A percentile compares a stretch with the other conserved stretches of the same genome.
Evolutionary conservation across 2,329 filamentous ascomycete species (phyloP).

Genomic region (Leptographium lundbergii): DNA sequence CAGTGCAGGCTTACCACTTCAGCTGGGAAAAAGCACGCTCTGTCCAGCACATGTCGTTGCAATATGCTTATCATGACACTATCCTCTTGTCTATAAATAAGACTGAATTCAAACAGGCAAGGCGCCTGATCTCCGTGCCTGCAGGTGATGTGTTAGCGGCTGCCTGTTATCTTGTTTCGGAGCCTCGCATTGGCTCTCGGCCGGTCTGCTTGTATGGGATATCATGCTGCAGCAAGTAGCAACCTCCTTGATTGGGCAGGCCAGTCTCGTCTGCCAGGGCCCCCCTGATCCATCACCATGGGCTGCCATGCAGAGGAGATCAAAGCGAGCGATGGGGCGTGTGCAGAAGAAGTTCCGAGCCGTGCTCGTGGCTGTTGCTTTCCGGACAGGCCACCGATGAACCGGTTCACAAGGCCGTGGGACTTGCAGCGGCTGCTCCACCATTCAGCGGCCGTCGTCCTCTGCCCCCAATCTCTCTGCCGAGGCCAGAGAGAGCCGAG

Average conservation of each 20-base stretch:
- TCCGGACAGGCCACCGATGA: neutral
- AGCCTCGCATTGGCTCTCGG: neutral
- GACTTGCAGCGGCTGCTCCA: neutral
- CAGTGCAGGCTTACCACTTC: neutral
- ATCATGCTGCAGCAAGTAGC: no score
- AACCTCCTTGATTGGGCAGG: no score
- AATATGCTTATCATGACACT: neutral
- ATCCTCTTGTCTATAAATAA: neutral
- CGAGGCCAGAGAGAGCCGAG: no score
- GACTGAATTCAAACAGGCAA: neutral
- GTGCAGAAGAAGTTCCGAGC: no score
- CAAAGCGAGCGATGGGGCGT: no score
- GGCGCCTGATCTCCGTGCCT: neutral
- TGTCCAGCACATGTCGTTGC: neutral
- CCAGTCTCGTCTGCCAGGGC: no score
- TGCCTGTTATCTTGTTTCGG: neutral
- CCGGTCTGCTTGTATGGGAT: no score
- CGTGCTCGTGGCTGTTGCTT: no score
- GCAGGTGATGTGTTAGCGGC: neutral
- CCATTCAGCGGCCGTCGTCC: neutral
- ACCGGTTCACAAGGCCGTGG: neutral
- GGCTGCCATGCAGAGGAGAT: no score
- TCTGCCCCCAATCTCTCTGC: no score
- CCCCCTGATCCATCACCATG: no score
- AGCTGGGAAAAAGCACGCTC: neutral